phyloP scores from a whole-genome alignment of 2,329 filamentous ascomycete species.

The Ophiostoma himal-ulmi region DNA sequence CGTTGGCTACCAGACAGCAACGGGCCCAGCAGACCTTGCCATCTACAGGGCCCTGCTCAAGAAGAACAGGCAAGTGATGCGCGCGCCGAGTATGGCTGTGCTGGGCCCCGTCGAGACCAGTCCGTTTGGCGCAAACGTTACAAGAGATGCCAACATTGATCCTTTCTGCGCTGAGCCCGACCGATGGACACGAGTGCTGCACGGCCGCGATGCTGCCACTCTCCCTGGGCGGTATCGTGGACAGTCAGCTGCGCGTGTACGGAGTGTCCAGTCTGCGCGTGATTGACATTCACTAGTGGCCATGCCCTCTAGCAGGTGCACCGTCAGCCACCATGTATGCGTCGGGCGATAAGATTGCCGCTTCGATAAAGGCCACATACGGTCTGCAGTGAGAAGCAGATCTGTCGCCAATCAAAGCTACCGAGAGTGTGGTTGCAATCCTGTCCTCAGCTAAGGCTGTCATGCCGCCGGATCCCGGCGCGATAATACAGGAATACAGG shows the following conservation, averaged over 20 bases:
- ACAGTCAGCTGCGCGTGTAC: constrained; percentile 5
- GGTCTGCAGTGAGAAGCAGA: background rate
- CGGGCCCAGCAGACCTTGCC: background rate
- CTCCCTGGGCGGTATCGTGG: background rate
- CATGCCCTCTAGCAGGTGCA: background rate
- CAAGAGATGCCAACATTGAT: background rate
- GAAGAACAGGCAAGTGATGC: background rate
- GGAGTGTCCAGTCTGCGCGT: background rate
- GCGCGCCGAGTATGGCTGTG: background rate
- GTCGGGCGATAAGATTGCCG: background rate
- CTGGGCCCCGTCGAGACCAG: background rate
- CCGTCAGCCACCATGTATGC: background rate
- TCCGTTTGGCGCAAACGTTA: background rate
- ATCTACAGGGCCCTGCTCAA: background rate
- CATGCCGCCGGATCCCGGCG: background rate
- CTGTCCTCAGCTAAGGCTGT: background rate
- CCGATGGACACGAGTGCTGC: background rate
- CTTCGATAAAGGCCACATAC: background rate
- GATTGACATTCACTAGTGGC: background rate
- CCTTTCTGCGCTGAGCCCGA: background rate
- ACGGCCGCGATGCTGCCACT: constrained; percentile 2
- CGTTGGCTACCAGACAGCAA: background rate
- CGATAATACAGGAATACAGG: background rate
- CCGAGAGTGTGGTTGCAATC: background rate
- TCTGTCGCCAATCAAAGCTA: background rate